Evolutionary conservation across 2,329 filamentous ascomycete genomes (phyloP).

Genomic region (Penicillium occitanis): DNA sequence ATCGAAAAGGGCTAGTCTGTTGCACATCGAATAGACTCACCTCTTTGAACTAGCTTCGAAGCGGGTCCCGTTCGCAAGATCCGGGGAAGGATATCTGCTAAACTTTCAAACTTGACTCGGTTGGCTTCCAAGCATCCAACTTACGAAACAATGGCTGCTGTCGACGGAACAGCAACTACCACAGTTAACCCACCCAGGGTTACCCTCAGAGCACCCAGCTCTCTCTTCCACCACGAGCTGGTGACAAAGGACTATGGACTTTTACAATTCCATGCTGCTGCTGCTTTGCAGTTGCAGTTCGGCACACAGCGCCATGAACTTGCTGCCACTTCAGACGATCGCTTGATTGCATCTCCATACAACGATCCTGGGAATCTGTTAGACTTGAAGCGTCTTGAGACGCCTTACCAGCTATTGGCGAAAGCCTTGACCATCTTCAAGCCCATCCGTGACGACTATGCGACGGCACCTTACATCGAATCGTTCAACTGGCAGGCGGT

Average conservation of each 20-base stretch:
- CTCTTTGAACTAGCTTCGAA: not conserved
- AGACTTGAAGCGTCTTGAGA: slow-evolving; percentile 65
- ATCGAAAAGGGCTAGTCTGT: not conserved
- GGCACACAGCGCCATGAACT: slow-evolving; percentile 21
- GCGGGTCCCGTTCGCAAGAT: not conserved
- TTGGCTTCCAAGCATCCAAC: not conserved
- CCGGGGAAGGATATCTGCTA: not conserved
- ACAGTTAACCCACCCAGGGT: slow-evolving; percentile 11
- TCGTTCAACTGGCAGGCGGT: slow-evolving; percentile 80
- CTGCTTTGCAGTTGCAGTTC: slow-evolving; percentile 33
- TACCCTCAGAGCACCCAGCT: slow-evolving; percentile 18
- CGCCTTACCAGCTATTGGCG: slow-evolving; percentile 67
- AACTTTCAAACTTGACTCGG: not conserved
- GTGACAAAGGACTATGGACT: slow-evolving; percentile 36
- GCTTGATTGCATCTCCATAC: slow-evolving; percentile 74
- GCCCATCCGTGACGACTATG: slow-evolving; percentile 68
- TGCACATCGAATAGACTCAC: not conserved
- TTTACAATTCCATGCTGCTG: slow-evolving; percentile 37
- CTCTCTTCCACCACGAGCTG: slow-evolving; percentile 33
- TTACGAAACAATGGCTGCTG: slow-evolving; percentile 1
- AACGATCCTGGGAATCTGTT: slow-evolving; percentile 68
- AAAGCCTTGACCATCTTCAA: slow-evolving; percentile 66
- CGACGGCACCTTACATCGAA: slow-evolving; percentile 68
- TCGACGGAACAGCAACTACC: slow-evolving; percentile 10
- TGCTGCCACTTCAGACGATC: slow-evolving; percentile 26